Evolutionary conservation across 2,329 filamentous ascomycete species (phyloP).

Genomic region (Aspergillus sp.): DNA sequence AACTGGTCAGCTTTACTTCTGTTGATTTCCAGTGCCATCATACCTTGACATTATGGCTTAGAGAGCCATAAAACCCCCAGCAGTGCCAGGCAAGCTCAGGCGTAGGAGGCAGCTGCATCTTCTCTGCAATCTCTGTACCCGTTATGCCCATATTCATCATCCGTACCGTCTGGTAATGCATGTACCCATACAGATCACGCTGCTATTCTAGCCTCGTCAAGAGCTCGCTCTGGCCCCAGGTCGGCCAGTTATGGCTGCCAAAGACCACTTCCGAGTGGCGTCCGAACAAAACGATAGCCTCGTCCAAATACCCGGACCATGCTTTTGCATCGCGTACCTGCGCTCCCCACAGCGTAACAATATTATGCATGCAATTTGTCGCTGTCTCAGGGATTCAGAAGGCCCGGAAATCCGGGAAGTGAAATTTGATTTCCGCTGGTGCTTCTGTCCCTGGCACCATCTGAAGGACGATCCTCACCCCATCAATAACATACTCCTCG

Average conservation of each 20-base stretch:
- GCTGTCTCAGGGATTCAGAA: constrained; percentile 42
- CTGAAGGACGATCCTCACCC: constrained; percentile 42
- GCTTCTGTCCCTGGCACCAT: constrained; percentile 45
- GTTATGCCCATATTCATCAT: constrained; percentile 40
- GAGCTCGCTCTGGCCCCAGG: constrained; percentile 34
- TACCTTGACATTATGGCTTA: constrained; percentile 43
- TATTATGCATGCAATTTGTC: constrained; percentile 45
- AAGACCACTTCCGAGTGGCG: constrained; percentile 36
- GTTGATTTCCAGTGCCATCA: not conserved
- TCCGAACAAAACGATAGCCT: constrained; percentile 38
- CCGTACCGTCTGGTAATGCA: constrained; percentile 44
- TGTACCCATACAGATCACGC: constrained; percentile 41
- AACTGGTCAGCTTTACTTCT: not conserved
- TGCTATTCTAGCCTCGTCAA: constrained; percentile 32
- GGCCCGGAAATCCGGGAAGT: constrained; percentile 39
- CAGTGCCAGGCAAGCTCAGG: constrained; percentile 32
- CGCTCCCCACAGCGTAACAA: constrained; percentile 44
- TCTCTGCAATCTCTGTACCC: constrained; percentile 43
- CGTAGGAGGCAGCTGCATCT: constrained; percentile 32
- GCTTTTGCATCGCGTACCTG: constrained; percentile 42
- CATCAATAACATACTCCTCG: constrained; percentile 32
- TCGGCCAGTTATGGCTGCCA: constrained; percentile 45
- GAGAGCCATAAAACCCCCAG: constrained; percentile 39
- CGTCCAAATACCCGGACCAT: constrained; percentile 44
- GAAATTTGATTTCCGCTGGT: constrained; percentile 45